A percentile compares a stretch with the other conserved stretches of the same genome.
phyloP scores from a whole-genome alignment of 2,329 filamentous ascomycete genomes.

The Colletotrichum liaoningense region DNA sequence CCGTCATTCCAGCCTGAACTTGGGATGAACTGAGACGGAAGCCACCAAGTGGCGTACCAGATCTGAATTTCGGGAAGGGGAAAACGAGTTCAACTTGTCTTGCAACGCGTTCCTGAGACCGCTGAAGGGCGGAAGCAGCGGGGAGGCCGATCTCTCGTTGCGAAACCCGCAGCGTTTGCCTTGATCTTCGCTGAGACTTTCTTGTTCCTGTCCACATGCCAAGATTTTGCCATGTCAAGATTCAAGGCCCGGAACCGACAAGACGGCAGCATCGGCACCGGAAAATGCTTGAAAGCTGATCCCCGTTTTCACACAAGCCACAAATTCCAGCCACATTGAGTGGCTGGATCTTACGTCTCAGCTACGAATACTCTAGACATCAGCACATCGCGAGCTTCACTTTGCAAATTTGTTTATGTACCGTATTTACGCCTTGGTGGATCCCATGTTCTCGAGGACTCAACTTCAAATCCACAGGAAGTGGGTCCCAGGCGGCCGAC shows the following conservation, averaged over 20 bases:
- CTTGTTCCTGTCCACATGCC: constrained; percentile 2
- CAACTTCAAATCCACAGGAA: background rate
- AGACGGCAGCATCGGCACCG: background rate
- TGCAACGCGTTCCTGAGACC: background rate
- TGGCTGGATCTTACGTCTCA: background rate
- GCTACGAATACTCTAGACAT: background rate
- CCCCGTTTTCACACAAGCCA: background rate
- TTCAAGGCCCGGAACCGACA: background rate
- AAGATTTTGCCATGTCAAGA: background rate
- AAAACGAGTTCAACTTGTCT: background rate
- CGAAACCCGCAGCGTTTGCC: background rate
- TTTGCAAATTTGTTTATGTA: background rate
- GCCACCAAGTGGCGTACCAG: background rate
- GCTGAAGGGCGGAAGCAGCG: background rate
- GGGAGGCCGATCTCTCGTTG: background rate
- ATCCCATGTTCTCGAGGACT: background rate
- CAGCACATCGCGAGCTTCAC: background rate
- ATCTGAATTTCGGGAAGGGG: background rate
- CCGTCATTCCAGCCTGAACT: background rate
- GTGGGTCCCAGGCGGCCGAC: background rate
- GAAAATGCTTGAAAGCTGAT: background rate
- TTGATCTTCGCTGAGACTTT: constrained; percentile 3
- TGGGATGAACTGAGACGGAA: background rate
- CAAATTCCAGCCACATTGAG: background rate
- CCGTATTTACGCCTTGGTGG: background rate